Evolutionary conservation across 2,329 filamentous ascomycete species (phyloP), one percentile per base, ranked within the genome.

Genomic region (Paecilomyces niveus): DNA sequence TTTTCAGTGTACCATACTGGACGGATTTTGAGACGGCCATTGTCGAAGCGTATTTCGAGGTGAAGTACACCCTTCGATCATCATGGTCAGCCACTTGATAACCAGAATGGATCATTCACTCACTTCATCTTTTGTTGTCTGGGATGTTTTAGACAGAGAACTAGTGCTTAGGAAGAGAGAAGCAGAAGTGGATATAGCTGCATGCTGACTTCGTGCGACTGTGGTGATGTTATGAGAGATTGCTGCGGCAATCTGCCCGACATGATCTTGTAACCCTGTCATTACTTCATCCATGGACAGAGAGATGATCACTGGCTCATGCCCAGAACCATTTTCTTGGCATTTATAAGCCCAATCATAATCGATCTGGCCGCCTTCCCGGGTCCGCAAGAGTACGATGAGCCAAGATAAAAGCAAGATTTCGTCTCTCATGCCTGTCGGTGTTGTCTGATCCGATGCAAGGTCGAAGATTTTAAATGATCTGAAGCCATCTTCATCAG

Each of bases 361-460:
- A 13, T 54, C 62, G 10, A 72, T 61, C 15, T 71, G 66, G 35
- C 66, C 67, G 15, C 74, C 74, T 62, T 81, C 78, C 9, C 68
- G 68, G 1, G 72, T 77, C 10, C 78, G 71, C 57, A 79, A 58
- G 7, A 80, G 73, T 6, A 77, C 72, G 11, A 80, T 68, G 13
- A 79, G 70, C 78, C 78, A 81, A 49, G 78, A 72, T 35, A 75
- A 52, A 10, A 80, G 70, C 11, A 80, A 18, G 15, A 76, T 56
- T 18, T 78, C 76, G n/a, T 78, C 73, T 58, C 62, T 74, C 65
- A 76, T 68, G 31, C 70, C 67, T 7, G 74, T 76, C 15, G 64
- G 63, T 10, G 67, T 69, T 2, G 33, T 55, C 15, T 68, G 57
- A 35, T 71, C 59, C 32, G 68, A 61, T 10, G 58, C 61, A 57